These are phyloP conservation scores for Polychytrium aggregatum DNA, from an alignment of 192 early-diverging fungal species.

Conservation along the genomic window DNA sequence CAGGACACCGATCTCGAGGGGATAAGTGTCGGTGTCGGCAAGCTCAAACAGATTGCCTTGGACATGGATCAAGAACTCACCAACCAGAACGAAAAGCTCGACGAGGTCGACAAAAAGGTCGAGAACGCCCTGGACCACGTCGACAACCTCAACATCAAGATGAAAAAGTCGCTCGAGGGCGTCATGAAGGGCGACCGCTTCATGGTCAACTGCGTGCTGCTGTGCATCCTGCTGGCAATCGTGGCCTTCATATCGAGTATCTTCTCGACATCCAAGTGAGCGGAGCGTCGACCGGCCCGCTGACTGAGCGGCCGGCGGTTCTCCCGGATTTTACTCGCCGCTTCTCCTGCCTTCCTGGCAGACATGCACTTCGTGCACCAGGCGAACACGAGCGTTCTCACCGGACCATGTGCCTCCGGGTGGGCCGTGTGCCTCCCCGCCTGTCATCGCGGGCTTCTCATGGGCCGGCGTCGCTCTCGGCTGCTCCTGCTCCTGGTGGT, in stretches of 20 bases:
- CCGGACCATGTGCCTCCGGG: no score
- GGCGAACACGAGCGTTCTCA: no score
- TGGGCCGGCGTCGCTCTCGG: no score
- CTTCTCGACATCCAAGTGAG: conserved; percentile 8
- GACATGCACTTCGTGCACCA: no score
- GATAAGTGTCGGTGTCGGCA: conserved; percentile 35
- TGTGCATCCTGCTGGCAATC: conserved; percentile 42
- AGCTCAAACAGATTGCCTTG: conserved; percentile 40
- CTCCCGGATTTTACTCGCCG: no score
- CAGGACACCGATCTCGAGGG: conserved; percentile 42
- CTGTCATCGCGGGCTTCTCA: no score
- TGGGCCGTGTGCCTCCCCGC: no score
- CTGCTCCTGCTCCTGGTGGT: no score
- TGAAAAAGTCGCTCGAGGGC: conserved; percentile 41
- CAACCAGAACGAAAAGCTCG: conserved; percentile 41
- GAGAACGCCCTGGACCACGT: conserved; percentile 44
- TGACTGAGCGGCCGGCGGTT: no score
- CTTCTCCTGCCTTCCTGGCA: no score
- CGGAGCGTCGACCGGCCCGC: neutral
- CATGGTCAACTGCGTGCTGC: conserved; percentile 47
- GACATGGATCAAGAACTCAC: conserved; percentile 52
- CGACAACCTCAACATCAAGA: conserved; percentile 45
- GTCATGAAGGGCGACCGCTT: conserved; percentile 58
- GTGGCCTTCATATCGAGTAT: conserved; percentile 42
- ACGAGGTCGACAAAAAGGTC: conserved; percentile 41